Conservation (phyloP, 2,329 filamentous ascomycete species). For the Aspergillus sojae region DNA sequence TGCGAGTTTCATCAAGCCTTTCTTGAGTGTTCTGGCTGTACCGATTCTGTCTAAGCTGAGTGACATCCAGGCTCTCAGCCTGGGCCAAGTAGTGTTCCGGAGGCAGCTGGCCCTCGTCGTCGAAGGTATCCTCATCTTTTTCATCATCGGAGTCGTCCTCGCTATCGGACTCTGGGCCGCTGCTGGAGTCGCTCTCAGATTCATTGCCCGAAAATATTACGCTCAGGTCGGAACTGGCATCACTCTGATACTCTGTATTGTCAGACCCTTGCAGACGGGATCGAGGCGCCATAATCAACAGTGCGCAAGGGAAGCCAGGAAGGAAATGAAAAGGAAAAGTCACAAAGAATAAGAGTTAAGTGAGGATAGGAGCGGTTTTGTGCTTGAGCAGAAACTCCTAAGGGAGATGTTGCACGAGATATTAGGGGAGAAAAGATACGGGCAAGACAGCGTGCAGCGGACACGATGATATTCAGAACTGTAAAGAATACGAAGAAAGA, state of each 20-base stretch:
- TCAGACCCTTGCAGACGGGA: slow-evolving; percentile 6
- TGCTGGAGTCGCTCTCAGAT: slow-evolving; percentile 17
- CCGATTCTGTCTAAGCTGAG: slow-evolving; percentile 23
- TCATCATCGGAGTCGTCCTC: slow-evolving; percentile 9
- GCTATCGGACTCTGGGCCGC: slow-evolving; percentile 14
- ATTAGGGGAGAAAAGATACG: no score
- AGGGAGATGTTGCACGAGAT: no score
- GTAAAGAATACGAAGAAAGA: no score
- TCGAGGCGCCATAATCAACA: neutral
- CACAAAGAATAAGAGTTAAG: neutral
- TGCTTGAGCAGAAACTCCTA: no score
- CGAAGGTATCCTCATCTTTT: neutral
- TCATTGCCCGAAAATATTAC: slow-evolving; percentile 16
- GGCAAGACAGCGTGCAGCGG: no score
- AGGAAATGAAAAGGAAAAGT: neutral
- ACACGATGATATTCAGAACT: no score
- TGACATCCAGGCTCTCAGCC: slow-evolving; percentile 24
- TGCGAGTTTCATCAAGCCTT: neutral
- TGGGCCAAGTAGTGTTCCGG: slow-evolving; percentile 22
- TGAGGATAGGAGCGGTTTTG: no score
- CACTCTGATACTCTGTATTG: slow-evolving; percentile 14
- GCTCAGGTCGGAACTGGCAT: slow-evolving; percentile 18
- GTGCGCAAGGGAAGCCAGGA: no score
- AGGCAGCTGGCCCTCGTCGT: slow-evolving; percentile 18
- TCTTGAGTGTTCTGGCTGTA: slow-evolving; percentile 17